These are phyloP conservation scores for Rhizopogon vesiculosus DNA, from an alignment of 768 basidiomycete species.

Conservation along the genomic window DNA sequence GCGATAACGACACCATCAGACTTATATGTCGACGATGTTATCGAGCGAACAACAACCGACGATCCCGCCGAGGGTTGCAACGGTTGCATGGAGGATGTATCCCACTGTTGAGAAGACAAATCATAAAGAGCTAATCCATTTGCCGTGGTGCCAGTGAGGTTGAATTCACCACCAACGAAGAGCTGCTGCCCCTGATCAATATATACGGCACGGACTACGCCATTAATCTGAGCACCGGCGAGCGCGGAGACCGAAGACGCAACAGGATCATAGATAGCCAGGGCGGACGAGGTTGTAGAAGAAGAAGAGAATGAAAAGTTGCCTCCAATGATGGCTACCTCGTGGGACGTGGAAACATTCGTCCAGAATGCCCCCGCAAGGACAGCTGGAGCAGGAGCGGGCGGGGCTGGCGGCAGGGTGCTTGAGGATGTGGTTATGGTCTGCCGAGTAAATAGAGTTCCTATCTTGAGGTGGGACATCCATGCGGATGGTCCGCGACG, in stretches of 20 bases:
- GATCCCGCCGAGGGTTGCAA: conserved; percentile 53
- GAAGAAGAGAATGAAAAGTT: conserved; percentile 69
- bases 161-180: conserved; percentile 85
- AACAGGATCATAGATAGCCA: conserved; percentile 69
- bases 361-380: conserved; percentile 89
- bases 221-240: conserved; percentile 58
- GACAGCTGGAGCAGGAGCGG: conserved; percentile 72
- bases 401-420: conserved; percentile 50
- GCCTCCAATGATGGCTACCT: conserved; percentile 81
- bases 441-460: conserved; percentile 47
- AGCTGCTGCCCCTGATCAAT: conserved; percentile 60
- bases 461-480: conserved; percentile 44
- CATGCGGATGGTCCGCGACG: conserved; percentile 36
- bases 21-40: conserved; percentile 59
- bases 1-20: conserved; percentile 70
- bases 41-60: conserved; percentile 62
- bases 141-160: conserved; percentile 45
- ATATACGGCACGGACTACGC: conserved; percentile 71
- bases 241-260: conserved; percentile 49
- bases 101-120: conserved; percentile 60
- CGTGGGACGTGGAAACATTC: conserved; percentile 60
- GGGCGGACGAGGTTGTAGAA: conserved; percentile 39
- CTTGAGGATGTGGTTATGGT: conserved; percentile 34
- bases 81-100: conserved; percentile 49
- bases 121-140: conserved; percentile 82